phyloP scores from a whole-genome alignment of 306 rosid genomes.

The Bauhinia variegata region DNA sequence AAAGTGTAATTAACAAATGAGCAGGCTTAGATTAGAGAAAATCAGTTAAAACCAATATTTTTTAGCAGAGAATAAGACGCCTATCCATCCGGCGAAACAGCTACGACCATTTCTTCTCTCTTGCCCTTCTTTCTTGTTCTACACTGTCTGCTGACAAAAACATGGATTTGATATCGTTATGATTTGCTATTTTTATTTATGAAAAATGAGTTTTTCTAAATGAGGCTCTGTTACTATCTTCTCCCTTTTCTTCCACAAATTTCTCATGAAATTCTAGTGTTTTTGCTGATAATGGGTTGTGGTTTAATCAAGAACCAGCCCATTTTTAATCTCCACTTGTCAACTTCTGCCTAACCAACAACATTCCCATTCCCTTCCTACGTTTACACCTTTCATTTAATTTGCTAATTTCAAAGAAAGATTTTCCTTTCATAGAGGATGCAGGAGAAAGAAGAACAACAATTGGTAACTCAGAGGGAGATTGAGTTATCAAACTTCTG shows the following conservation, averaged over 20 bases:
- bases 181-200: constrained; percentile 37
- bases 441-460: constrained; percentile 15
- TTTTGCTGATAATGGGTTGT: constrained; percentile 41
- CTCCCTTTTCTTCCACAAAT: constrained; percentile 56
- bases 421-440: constrained; percentile 27
- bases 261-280: constrained; percentile 45
- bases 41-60: constrained; percentile 31
- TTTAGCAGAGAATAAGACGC: constrained; percentile 61
- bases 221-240: constrained; percentile 44
- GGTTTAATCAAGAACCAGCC: constrained; percentile 51
- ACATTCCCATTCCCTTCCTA: constrained; percentile 11
- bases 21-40: not conserved
- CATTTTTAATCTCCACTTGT: constrained; percentile 48
- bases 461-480: constrained; percentile 31
- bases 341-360: constrained; percentile 45
- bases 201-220: constrained; percentile 50
- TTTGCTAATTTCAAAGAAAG: constrained; percentile 30
- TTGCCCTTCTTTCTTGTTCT: constrained; percentile 22
- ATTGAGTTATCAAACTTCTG: constrained; percentile 29
- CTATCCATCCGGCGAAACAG: constrained; percentile 45
- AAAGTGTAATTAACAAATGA: too few species aligned
- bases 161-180: constrained; percentile 31
- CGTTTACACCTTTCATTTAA: constrained; percentile 25
- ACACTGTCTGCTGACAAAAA: constrained; percentile 22
- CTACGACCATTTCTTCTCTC: constrained; percentile 51